Percentiles rank a stretch among this genome's conserved stretches.
phyloP scores from a whole-genome alignment of 1,284 basidiomycete genomes.

The Pseudozyma pruni region DNA sequence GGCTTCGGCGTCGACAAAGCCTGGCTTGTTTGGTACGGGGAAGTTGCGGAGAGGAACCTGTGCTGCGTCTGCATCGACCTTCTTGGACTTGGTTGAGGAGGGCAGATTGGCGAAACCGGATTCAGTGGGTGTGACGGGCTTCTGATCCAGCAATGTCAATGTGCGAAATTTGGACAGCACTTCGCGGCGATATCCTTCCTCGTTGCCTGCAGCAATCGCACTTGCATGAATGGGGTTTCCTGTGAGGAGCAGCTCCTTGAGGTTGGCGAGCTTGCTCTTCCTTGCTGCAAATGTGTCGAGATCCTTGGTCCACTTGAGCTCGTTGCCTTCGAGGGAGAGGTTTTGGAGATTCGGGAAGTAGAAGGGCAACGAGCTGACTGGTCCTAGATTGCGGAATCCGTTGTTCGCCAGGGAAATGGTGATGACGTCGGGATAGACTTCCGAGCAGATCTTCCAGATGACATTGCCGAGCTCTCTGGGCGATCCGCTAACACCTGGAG shows the following conservation, averaged over 20 bases:
- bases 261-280: constrained; percentile 43
- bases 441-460: constrained; percentile 83
- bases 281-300: constrained; percentile 48
- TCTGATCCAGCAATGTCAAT: constrained; percentile 72
- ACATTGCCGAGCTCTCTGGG: constrained; percentile 78
- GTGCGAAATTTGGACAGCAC: constrained; percentile 52
- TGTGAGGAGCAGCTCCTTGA: constrained; percentile 77
- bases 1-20: constrained; percentile 79
- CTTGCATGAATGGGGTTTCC: constrained; percentile 82
- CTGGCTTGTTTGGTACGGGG: constrained; percentile 77
- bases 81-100: constrained; percentile 69
- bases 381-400: constrained; percentile 46
- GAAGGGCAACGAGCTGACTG: constrained; percentile 47
- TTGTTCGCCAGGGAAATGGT: constrained; percentile 60
- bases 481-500: constrained; percentile 76
- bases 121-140: constrained; percentile 74
- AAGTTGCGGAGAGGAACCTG: constrained; percentile 71
- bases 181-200: constrained; percentile 70
- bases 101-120: constrained; percentile 79
- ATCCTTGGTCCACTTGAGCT: constrained; percentile 66
- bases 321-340: constrained; percentile 76
- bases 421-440: constrained; percentile 77
- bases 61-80: constrained; percentile 54
- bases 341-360: constrained; percentile 74
- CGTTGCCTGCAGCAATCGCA: constrained; percentile 76